These are phyloP conservation scores for Neurospora sp. DNA, from an alignment of 495 filamentous ascomycete species.

Conservation along the genomic window DNA sequence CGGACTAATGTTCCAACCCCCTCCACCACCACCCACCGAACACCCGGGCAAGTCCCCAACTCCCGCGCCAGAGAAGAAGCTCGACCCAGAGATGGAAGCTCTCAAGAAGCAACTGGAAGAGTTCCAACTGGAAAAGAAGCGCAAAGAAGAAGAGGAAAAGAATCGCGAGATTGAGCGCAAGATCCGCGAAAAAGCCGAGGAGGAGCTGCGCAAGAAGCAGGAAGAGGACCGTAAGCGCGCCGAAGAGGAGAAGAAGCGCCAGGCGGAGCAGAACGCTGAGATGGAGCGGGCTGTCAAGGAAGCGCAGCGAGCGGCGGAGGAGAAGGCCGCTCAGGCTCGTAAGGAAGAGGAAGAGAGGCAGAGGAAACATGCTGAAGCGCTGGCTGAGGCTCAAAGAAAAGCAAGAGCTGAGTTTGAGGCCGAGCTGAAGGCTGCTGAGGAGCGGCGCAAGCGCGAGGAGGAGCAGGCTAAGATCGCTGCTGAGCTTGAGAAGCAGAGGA, in stretches of 20 bases:
- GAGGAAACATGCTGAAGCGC: conserved; percentile 21
- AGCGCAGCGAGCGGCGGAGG: conserved; percentile 34
- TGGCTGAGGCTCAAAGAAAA: conserved; percentile 5
- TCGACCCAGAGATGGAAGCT: conserved; percentile 35
- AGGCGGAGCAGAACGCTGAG: conserved; percentile 21
- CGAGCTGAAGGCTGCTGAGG: conserved; percentile 38
- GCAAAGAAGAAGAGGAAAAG: conserved; percentile 28
- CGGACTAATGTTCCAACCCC: conserved; percentile 29
- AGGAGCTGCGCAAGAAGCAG: conserved; percentile 25
- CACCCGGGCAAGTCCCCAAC: conserved; percentile 21
- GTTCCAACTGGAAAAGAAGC: conserved; percentile 24
- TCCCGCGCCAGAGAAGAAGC: conserved; percentile 29
- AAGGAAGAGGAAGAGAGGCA: conserved; percentile 28
- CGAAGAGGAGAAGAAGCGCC: conserved; percentile 22
- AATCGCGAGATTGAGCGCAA: conserved; percentile 34
- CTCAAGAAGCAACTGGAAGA: conserved; percentile 32
- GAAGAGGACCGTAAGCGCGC: conserved; percentile 29
- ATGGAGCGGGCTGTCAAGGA: conserved; percentile 29
- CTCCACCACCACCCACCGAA: conserved; percentile 39
- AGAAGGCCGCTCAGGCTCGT: conserved; percentile 26
- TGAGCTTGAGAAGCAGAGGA: conserved; percentile 15
- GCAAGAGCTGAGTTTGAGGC: conserved; percentile 28
- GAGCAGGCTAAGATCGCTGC: conserved; percentile 10
- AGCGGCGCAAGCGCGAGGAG: conserved; percentile 12
- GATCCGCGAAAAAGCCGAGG: conserved; percentile 35